Conservation (phyloP, 768 basidiomycete species). For the Naganishia vaughanmartiniae region DNA sequence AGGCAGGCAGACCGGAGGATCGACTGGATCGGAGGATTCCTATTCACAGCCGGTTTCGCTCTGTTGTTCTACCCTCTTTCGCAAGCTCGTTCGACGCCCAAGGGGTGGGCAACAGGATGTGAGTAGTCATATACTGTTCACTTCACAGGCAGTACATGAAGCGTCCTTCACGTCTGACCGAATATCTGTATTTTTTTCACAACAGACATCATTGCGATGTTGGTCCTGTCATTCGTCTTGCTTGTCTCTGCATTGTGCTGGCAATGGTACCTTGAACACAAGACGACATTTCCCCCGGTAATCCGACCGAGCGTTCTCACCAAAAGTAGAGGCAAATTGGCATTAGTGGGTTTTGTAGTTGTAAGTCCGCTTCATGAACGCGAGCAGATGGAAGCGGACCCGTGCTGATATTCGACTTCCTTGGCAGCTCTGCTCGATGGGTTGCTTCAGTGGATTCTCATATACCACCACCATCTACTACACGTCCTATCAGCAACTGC, state of each 20-base stretch:
- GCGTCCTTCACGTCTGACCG: no score
- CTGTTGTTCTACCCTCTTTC: slow-evolving; percentile 70
- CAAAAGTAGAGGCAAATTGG: not conserved
- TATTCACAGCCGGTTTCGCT: slow-evolving; percentile 64
- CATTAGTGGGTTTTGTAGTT: not conserved
- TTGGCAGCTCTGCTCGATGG: not conserved
- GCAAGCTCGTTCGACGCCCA: slow-evolving; percentile 60
- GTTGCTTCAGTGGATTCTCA: not conserved
- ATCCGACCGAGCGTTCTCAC: not conserved
- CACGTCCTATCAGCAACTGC: not conserved
- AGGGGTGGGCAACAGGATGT: slow-evolving; percentile 64
- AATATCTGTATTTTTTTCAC: no score
- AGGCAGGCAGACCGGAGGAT: slow-evolving; percentile 54
- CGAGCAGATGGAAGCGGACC: not conserved
- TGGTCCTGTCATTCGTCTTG: no score
- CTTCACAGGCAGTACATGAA: no score
- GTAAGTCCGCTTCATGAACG: not conserved
- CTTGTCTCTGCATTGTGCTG: no score
- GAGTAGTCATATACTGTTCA: slow-evolving; percentile 30
- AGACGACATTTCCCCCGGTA: not conserved
- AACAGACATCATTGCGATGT: no score
- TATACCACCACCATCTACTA: not conserved
- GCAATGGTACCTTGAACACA: slow-evolving; percentile 6
- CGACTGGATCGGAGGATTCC: slow-evolving; percentile 72
- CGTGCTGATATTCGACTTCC: not conserved